Evolutionary conservation across 2,329 filamentous ascomycete genomes (phyloP).

Genomic region (Verticillium nubilum): DNA sequence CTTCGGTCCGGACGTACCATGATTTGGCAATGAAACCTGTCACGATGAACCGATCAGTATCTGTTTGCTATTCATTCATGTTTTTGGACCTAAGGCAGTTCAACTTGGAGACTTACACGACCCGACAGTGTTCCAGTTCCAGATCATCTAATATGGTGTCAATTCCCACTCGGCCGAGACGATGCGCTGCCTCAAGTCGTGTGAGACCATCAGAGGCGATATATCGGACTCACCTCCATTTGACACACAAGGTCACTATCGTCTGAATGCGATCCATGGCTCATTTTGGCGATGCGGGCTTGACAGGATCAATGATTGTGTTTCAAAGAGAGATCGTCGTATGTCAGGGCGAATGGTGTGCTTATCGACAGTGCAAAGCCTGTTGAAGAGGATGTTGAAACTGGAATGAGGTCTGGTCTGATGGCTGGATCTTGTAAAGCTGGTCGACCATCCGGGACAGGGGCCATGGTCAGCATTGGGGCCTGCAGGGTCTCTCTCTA

Average conservation of each 20-base stretch:
- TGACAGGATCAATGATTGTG: neutral
- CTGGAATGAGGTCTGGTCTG: no score
- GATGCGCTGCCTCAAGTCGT: no score
- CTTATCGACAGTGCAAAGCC: no score
- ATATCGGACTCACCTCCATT: neutral
- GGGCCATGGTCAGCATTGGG: neutral
- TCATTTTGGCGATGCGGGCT: neutral
- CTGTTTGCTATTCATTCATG: neutral
- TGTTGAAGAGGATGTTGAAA: no score
- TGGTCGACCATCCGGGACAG: no score
- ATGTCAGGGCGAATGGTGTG: no score
- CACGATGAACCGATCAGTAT: neutral
- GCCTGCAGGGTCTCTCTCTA: no score
- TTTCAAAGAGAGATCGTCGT: no score
- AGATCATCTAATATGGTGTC: slow-evolving; percentile 1
- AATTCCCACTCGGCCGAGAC: neutral
- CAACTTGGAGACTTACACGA: neutral
- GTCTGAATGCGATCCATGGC: neutral
- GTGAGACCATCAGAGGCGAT: no score
- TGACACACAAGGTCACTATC: neutral
- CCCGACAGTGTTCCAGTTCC: slow-evolving; percentile 8
- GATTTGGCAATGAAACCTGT: slow-evolving; percentile 2
- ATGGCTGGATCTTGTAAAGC: no score
- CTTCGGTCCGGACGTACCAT: slow-evolving; percentile 5
- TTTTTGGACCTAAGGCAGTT: no score